Conservation (phyloP, 176 grass and related monocot genomes). For the Aegilops bicornis region DNA sequence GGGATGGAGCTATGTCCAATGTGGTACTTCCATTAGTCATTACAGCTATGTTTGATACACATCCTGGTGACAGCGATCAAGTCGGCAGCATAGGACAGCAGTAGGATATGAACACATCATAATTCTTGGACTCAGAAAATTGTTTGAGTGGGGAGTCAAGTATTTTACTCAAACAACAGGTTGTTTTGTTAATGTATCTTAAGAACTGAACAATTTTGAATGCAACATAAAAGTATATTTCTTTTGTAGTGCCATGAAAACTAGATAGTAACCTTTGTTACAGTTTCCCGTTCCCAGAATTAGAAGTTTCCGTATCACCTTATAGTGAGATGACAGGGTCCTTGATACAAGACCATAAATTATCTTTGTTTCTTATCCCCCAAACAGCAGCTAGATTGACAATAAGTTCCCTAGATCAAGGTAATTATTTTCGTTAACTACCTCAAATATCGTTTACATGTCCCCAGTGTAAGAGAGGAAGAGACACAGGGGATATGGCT, state of each 20-base stretch:
- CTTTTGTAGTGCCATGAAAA: background rate
- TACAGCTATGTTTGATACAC: background rate
- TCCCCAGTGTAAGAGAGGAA: background rate
- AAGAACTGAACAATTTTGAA: background rate
- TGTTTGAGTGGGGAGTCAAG: background rate
- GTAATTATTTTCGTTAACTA: background rate
- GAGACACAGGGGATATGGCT: background rate
- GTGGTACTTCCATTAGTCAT: background rate
- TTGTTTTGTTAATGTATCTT: constrained; percentile 1
- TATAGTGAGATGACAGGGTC: background rate
- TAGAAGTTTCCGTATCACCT: constrained; percentile 1
- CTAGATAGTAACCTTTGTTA: background rate
- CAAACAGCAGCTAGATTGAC: background rate
- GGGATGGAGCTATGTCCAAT: background rate
- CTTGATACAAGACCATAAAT: background rate
- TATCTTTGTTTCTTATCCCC: background rate
- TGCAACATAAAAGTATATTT: background rate
- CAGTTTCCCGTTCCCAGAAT: background rate
- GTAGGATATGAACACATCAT: constrained; percentile 10
- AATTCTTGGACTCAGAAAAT: background rate
- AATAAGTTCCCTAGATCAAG: constrained; percentile 4
- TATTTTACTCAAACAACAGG: background rate
- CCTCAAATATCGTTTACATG: background rate
- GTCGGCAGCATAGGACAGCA: background rate
- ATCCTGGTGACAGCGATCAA: constrained; percentile 9